A percentile compares a stretch with the other conserved stretches of the same genome.
phyloP scores from a whole-genome alignment of 2,329 filamentous ascomycete genomes.

The Aureobasidium pullulans region DNA sequence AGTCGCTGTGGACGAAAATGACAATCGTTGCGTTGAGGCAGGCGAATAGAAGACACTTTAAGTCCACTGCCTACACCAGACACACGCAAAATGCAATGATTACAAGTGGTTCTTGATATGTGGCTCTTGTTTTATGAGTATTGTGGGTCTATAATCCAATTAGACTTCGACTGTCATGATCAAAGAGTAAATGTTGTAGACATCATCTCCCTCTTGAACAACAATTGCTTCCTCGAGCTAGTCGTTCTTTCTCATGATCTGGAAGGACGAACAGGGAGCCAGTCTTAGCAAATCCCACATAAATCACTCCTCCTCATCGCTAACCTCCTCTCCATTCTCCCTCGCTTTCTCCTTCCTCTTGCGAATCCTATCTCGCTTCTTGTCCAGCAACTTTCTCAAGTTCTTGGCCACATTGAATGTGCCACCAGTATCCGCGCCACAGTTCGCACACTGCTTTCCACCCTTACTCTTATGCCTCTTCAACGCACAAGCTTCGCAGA shows the following conservation, averaged over 20 bases:
- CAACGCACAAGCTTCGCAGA: conserved; percentile 85
- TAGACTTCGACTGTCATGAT: no score
- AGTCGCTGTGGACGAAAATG: no score
- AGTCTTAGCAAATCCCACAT: not conserved
- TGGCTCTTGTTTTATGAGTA: no score
- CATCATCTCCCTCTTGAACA: no score
- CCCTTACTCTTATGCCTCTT: conserved; percentile 77
- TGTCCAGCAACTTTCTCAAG: conserved; percentile 70
- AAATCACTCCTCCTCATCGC: conserved; percentile 15
- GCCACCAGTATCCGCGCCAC: conserved; percentile 75
- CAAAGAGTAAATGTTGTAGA: no score
- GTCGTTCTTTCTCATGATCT: not conserved
- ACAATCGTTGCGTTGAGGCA: no score
- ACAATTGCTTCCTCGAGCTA: no score
- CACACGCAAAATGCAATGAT: no score
- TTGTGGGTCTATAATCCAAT: no score
- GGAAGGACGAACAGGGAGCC: not conserved
- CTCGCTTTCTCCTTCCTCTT: conserved; percentile 16
- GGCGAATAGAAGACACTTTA: no score
- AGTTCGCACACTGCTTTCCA: conserved; percentile 71
- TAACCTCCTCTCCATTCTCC: conserved; percentile 17
- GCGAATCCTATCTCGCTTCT: conserved; percentile 51
- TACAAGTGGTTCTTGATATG: no score
- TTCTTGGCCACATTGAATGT: conserved; percentile 86
- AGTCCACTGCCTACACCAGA: no score